Conservation (phyloP, 2,329 filamentous ascomycete species). For the Colletotrichum chrysophilum region DNA sequence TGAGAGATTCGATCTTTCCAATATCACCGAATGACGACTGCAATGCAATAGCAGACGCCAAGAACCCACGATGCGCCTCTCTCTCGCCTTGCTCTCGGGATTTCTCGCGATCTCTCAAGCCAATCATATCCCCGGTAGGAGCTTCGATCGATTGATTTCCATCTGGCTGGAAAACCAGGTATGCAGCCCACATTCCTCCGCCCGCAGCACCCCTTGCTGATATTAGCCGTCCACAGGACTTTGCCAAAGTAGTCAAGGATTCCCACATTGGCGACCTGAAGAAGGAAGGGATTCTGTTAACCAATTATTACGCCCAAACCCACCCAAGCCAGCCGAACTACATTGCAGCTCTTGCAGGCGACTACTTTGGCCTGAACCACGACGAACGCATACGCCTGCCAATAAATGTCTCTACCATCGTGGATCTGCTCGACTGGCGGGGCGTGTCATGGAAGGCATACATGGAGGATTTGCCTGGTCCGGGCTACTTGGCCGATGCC, state of each 20-base stretch:
- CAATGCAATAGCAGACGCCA: not conserved
- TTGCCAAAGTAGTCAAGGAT: slow-evolving; percentile 43
- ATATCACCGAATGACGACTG: not conserved
- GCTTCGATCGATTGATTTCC: slow-evolving; percentile 47
- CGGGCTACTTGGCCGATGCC: slow-evolving; percentile 46
- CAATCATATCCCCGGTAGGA: slow-evolving; percentile 34
- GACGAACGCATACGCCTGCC: slow-evolving; percentile 49
- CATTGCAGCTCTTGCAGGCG: slow-evolving; percentile 48
- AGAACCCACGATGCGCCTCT: not conserved
- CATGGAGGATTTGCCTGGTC: slow-evolving; percentile 37
- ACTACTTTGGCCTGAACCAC: slow-evolving; percentile 54
- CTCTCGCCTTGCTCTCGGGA: not conserved
- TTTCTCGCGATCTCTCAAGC: slow-evolving; percentile 3
- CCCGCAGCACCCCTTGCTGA: slow-evolving; percentile 11
- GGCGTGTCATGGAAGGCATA: slow-evolving; percentile 37
- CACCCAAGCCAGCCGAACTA: slow-evolving; percentile 54
- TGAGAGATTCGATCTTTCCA: not conserved
- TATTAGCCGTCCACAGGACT: slow-evolving; percentile 40
- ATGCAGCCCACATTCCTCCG: slow-evolving; percentile 8
- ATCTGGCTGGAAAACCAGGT: slow-evolving; percentile 52
- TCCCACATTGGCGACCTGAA: slow-evolving; percentile 43
- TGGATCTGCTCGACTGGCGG: slow-evolving; percentile 37
- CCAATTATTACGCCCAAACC: slow-evolving; percentile 51
- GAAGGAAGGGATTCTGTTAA: slow-evolving; percentile 48
- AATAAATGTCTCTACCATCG: slow-evolving; percentile 41